Conservation (phyloP, 768 basidiomycete genomes). For the Mycena amicta region DNA sequence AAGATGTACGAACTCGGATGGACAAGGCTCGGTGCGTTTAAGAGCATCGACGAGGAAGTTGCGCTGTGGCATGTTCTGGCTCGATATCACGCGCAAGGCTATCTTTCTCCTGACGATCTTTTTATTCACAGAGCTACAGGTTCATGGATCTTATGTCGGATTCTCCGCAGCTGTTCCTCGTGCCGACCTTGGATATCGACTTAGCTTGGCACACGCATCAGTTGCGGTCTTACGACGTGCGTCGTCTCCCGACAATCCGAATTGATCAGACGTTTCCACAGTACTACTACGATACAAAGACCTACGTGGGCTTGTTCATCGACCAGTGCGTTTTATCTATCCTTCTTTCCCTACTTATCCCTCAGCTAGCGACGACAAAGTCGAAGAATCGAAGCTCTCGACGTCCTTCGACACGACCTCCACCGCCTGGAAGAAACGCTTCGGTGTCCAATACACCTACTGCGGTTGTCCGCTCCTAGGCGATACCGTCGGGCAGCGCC, state of each 20-base stretch:
- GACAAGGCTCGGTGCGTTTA: conserved; percentile 47
- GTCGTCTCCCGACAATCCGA: conserved; percentile 13
- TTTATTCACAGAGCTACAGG: neutral
- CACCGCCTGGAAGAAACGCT: conserved; percentile 52
- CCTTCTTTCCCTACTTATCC: neutral
- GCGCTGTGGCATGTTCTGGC: conserved; percentile 40
- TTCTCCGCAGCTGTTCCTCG: conserved; percentile 44
- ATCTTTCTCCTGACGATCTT: conserved; percentile 2
- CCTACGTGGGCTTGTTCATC: conserved; percentile 46
- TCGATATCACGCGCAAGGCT: conserved; percentile 57
- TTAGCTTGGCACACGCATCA: conserved; percentile 79
- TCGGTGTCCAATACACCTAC: conserved; percentile 42
- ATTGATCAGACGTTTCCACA: neutral
- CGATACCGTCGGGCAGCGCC: neutral
- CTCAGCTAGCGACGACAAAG: conserved; percentile 47
- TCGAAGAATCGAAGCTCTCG: conserved; percentile 47
- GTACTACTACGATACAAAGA: conserved; percentile 49
- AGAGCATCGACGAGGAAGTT: conserved; percentile 34
- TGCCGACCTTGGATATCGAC: conserved; percentile 73
- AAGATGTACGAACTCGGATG: conserved; percentile 58
- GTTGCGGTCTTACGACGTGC: conserved; percentile 38
- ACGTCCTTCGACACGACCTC: conserved; percentile 53
- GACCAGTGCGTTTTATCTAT: conserved; percentile 52
- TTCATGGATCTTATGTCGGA: conserved; percentile 57
- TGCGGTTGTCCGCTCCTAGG: neutral